Percentiles rank a stretch among this genome's conserved stretches.
These are phyloP conservation scores for Russula brevipes DNA, from an alignment of 768 basidiomycete species.

Conservation along the genomic window DNA sequence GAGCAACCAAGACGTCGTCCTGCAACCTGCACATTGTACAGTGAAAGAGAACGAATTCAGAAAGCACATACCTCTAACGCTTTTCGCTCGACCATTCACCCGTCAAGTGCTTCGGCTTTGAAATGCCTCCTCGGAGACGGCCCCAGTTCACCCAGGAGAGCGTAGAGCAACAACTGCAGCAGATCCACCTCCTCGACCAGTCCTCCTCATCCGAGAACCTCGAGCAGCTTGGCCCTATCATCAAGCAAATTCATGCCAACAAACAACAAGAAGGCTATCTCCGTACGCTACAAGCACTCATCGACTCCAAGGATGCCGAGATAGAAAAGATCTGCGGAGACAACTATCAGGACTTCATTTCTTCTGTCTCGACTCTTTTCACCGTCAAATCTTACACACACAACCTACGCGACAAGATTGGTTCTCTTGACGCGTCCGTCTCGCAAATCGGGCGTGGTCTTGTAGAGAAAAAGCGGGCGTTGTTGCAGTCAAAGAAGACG, in stretches of 20 bases:
- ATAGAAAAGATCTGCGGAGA: conserved; percentile 94
- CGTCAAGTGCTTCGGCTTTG: background rate
- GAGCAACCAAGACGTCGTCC: background rate
- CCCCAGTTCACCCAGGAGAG: conserved; percentile 73
- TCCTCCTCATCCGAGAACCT: conserved; percentile 90
- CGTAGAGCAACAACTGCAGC: conserved; percentile 86
- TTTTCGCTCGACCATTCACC: background rate
- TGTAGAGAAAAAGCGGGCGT: conserved; percentile 87
- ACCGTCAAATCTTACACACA: conserved; percentile 95
- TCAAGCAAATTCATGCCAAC: conserved; percentile 87
- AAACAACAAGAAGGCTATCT: conserved; percentile 88
- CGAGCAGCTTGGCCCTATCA: conserved; percentile 91
- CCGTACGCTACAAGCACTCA: conserved; percentile 76
- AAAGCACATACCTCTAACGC: background rate
- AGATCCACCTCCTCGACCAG: conserved; percentile 83
- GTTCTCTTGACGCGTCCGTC: conserved; percentile 82
- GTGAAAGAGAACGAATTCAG: no score
- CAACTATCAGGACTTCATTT: conserved; percentile 97
- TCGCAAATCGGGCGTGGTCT: conserved; percentile 81
- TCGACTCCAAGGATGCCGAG: conserved; percentile 91
- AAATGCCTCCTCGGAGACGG: conserved; percentile 70
- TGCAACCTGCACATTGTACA: no score
- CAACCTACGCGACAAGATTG: conserved; percentile 86
- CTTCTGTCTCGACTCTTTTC: conserved; percentile 93
- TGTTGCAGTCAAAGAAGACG: conserved; percentile 88